Base-by-base conservation (phyloP, 371 early-diverging fungal genomes). In the Mucor velutinosus region DNA sequence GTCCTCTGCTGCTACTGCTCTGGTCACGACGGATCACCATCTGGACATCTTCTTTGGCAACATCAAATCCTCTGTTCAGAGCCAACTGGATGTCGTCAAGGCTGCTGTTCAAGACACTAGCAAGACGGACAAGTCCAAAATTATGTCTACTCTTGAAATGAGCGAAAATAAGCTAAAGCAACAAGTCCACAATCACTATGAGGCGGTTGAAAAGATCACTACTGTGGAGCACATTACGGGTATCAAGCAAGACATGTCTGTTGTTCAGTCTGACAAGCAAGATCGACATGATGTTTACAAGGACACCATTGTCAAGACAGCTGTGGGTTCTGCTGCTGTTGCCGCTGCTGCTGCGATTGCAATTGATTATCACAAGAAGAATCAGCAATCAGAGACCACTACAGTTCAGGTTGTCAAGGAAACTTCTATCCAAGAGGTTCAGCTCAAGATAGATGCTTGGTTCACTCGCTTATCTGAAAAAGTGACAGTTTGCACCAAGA, bases 11-110 rank as follows among this genome's bases (percentile, higher is more conserved):
- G 47, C 64, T 23, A 58, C 64, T 7, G 58, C 72, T 21, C 58
- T 65, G 43, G 64, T 65, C 3, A 56, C 72, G 8, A 60, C 68
- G 21, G 67, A 72, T 7, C 72, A 66, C 33, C 72, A 72, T 61
- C 55, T 78, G 17, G 79, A 75, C 25, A 66, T 64, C 21, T 79
- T 76, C 75, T 75, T 72, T 63, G 71, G 70, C 7, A 70, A 76
- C 39, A 30, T 79, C 51, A 72, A 70, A 12, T 64, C 66, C 7
- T 76, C 64, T 61, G 67, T 67, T 21, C 59, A 66, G n/a, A 60
- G 29, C 5, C 79, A 79, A 39, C 51, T 79, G 23, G 57, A 70
- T 0, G 60, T 64, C 14, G 63, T 79, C 33, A 74, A 71, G 59
- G 57, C 62, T 17, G 64, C 69, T 27, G 67, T 79, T 25, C 19